A percentile compares a stretch with the other conserved stretches of the same genome.
Evolutionary conservation across 164 flowering plant species (phyloP).

Genomic region (Houttuynia cordata): DNA sequence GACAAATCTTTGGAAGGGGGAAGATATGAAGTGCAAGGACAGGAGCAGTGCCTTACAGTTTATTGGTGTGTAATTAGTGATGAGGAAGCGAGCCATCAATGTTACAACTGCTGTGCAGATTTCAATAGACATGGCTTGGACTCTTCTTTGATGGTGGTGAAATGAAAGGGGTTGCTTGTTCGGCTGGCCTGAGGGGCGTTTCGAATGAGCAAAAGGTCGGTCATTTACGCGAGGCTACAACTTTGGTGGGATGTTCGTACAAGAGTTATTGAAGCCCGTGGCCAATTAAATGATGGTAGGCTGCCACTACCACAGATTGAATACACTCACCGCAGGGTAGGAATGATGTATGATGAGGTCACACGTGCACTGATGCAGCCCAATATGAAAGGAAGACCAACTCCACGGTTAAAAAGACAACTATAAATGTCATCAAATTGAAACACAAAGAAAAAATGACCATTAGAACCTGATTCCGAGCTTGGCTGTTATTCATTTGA

Average conservation of each 20-base stretch:
- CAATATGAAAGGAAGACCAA: too few species aligned
- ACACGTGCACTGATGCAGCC: background rate
- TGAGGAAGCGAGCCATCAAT: background rate
- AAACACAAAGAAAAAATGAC: too few species aligned
- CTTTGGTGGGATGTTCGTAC: background rate
- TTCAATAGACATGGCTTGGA: background rate
- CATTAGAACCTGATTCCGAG: too few species aligned
- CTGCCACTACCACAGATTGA: background rate
- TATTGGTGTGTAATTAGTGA: background rate
- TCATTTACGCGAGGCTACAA: too few species aligned
- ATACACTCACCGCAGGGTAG: background rate
- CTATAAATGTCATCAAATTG: too few species aligned
- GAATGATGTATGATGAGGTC: background rate
- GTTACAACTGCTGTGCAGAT: background rate
- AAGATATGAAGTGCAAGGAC: background rate
- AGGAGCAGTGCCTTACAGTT: background rate
- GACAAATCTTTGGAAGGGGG: background rate
- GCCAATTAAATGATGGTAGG: background rate
- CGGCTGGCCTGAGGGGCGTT: background rate
- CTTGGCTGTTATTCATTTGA: too few species aligned
- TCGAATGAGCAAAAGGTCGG: too few species aligned
- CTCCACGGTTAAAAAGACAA: too few species aligned
- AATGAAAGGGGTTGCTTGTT: background rate
- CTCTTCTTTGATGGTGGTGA: background rate
- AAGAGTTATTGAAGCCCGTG: background rate